Evolutionary conservation across 1,139 yeast species (phyloP).

Genomic region (Debaryomyces sp.): DNA sequence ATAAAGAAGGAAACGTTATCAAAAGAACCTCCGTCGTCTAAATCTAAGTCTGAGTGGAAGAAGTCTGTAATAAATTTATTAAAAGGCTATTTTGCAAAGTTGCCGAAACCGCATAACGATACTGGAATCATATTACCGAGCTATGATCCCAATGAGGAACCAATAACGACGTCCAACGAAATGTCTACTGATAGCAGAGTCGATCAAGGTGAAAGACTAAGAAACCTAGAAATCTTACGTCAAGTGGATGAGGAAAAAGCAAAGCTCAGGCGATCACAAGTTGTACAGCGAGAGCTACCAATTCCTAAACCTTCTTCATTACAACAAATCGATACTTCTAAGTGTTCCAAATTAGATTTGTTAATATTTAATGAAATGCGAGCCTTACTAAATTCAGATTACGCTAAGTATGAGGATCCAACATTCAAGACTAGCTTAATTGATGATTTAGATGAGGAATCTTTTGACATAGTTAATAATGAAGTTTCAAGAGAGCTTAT

Average conservation of each 20-base stretch:
- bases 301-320: slow-evolving; percentile 43
- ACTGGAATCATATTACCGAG: slow-evolving; percentile 29
- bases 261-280: slow-evolving; percentile 48
- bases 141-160: slow-evolving; percentile 26
- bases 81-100: slow-evolving; percentile 17
- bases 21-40: slow-evolving; percentile 2
- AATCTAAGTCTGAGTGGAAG: background rate
- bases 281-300: slow-evolving; percentile 50
- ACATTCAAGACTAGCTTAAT: slow-evolving; percentile 24
- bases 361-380: slow-evolving; percentile 40
- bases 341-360: slow-evolving; percentile 16
- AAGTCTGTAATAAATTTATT: slow-evolving; percentile 10
- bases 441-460: slow-evolving; percentile 46
- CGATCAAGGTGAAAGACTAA: slow-evolving; percentile 26
- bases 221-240: slow-evolving; percentile 28
- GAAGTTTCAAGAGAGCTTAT: slow-evolving; percentile 31
- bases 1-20: background rate
- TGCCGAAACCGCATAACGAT: slow-evolving; percentile 34
- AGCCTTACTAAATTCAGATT: slow-evolving; percentile 51
- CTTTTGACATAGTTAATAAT: slow-evolving; percentile 25
- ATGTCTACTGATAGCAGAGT: slow-evolving; percentile 2
- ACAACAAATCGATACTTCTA: slow-evolving; percentile 9
- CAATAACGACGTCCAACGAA: slow-evolving; percentile 16
- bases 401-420: slow-evolving; percentile 32
- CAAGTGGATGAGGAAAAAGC: slow-evolving; percentile 32